Evolutionary conservation across 805 yeast species (phyloP).

Genomic region (Kuraishia piskuri): DNA sequence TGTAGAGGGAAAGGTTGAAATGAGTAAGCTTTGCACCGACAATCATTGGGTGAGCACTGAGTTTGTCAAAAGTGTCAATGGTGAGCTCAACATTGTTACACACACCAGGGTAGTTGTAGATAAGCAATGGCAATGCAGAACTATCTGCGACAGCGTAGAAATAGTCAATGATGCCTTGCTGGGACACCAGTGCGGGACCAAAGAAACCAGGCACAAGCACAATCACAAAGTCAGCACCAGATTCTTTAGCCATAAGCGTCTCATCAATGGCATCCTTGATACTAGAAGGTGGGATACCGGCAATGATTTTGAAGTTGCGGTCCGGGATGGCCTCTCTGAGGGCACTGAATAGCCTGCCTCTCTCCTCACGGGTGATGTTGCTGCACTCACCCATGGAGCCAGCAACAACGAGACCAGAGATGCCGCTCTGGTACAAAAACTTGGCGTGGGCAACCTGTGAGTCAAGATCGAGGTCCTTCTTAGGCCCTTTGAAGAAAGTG

Average conservation of each 20-base stretch:
- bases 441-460: slow-evolving; percentile 38
- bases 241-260: slow-evolving; percentile 21
- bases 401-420: slow-evolving; percentile 36
- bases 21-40: slow-evolving; percentile 46
- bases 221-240: slow-evolving; percentile 29
- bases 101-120: slow-evolving; percentile 37
- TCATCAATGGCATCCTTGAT: slow-evolving; percentile 34
- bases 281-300: slow-evolving; percentile 39
- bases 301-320: slow-evolving; percentile 28
- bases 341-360: slow-evolving; percentile 23
- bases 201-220: slow-evolving; percentile 41
- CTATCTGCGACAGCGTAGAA: slow-evolving; percentile 30
- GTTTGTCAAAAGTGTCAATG: slow-evolving; percentile 27
- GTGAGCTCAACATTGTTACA: slow-evolving; percentile 26
- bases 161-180: slow-evolving; percentile 37
- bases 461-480: slow-evolving; percentile 25
- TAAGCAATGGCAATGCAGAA: slow-evolving; percentile 29
- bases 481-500: slow-evolving; percentile 34
- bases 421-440: slow-evolving; percentile 32
- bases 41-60: slow-evolving; percentile 33
- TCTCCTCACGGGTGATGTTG: slow-evolving; percentile 36
- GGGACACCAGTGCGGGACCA: slow-evolving; percentile 31
- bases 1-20: slow-evolving; percentile 37
- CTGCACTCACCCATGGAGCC: slow-evolving; percentile 53
- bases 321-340: slow-evolving; percentile 29